phyloP scores from a whole-genome alignment of 1,284 basidiomycete genomes.

The Tilletiaria anomala region DNA sequence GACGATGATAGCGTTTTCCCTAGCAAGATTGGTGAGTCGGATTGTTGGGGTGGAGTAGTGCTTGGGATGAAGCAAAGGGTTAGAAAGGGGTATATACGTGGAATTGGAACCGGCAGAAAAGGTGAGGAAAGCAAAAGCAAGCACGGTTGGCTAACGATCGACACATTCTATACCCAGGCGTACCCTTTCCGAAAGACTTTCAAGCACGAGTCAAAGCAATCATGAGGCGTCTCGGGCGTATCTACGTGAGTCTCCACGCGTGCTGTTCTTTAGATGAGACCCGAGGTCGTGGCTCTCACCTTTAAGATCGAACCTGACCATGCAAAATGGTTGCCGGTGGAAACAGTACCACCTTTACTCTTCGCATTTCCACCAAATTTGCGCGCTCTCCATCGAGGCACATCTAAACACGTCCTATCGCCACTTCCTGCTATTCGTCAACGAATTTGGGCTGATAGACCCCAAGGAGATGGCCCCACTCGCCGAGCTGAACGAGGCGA shows the following conservation, averaged over 20 bases:
- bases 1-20: constrained; percentile 91
- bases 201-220: constrained; percentile 81
- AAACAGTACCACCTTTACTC: constrained; percentile 99
- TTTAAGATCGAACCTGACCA: no score
- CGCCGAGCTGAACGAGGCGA: constrained; percentile 90
- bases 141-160: no score
- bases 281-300: no score
- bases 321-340: no score
- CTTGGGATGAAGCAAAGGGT: no score
- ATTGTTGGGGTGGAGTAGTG: no score
- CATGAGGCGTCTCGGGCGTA: constrained; percentile 77
- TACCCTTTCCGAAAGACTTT: constrained; percentile 83
- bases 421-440: constrained; percentile 92
- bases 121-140: no score
- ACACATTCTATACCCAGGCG: constrained; percentile 57
- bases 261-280: no score
- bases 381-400: constrained; percentile 92
- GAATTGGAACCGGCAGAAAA: no score
- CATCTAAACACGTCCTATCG: constrained; percentile 98
- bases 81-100: no score
- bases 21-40: constrained; percentile 66
- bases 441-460: constrained; percentile 95
- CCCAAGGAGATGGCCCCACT: constrained; percentile 90
- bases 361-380: constrained; percentile 98
- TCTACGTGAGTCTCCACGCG: no score